Evolutionary conservation across 2,329 filamentous ascomycete species (phyloP).

Genomic region (Chlorencoelia australis): DNA sequence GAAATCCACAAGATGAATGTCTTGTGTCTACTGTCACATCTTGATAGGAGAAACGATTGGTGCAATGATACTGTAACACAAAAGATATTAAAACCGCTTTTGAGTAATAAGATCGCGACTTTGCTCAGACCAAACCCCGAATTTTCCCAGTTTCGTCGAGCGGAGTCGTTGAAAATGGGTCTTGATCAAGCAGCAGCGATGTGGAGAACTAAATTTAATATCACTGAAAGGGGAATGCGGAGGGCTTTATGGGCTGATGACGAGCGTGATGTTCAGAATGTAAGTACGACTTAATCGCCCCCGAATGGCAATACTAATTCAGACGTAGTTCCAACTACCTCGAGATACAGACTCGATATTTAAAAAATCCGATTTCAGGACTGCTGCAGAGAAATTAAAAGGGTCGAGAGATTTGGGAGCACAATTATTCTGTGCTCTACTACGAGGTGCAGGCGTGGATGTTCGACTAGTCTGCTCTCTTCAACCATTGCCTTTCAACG

Average conservation of each 20-base stretch:
- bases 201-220: slow-evolving; percentile 60
- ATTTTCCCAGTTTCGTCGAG: slow-evolving; percentile 63
- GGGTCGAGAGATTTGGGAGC: slow-evolving; percentile 86
- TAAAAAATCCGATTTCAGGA: slow-evolving; percentile 60
- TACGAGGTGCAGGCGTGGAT: slow-evolving; percentile 74
- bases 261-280: slow-evolving; percentile 47
- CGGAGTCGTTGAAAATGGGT: slow-evolving; percentile 69
- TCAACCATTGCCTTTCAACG: slow-evolving; percentile 52
- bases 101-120: slow-evolving; percentile 54
- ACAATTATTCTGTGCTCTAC: slow-evolving; percentile 79
- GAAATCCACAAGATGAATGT: slow-evolving; percentile 82
- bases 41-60: slow-evolving; percentile 72
- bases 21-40: slow-evolving; percentile 71
- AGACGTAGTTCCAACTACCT: slow-evolving; percentile 20
- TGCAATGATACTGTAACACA: slow-evolving; percentile 71
- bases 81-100: slow-evolving; percentile 49
- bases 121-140: slow-evolving; percentile 59
- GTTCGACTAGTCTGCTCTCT: slow-evolving; percentile 82
- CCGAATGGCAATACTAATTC: slow-evolving; percentile 1
- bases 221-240: slow-evolving; percentile 61
- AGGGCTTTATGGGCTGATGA: slow-evolving; percentile 68
- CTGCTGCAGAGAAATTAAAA: slow-evolving; percentile 55
- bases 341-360: slow-evolving; percentile 49
- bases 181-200: slow-evolving; percentile 57
- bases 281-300: slow-evolving; percentile 28